Conservation (phyloP, 768 basidiomycete species). For the Lactarius indigo region DNA sequence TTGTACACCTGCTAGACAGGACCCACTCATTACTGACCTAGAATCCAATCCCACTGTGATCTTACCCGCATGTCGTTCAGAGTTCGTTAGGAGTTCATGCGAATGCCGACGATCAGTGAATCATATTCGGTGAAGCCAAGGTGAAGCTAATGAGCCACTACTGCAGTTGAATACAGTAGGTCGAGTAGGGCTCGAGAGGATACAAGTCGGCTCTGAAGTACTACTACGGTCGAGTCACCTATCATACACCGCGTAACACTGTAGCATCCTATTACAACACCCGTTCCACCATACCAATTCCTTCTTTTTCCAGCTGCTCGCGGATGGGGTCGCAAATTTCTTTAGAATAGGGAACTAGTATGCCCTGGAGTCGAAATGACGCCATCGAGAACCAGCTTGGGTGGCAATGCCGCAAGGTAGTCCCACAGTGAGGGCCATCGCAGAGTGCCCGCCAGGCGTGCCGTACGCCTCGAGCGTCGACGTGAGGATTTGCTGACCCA, state of each 20-base stretch:
- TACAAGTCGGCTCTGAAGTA: too few species aligned
- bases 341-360: constrained; percentile 83
- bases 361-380: constrained; percentile 70
- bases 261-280: constrained; percentile 48
- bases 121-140: too few species aligned
- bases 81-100: too few species aligned
- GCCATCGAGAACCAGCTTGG: constrained; percentile 90
- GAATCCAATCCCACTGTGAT: not conserved
- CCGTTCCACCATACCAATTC: constrained; percentile 68
- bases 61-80: too few species aligned
- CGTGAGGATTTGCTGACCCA: constrained; percentile 70
- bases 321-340: constrained; percentile 78
- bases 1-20: not conserved
- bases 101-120: too few species aligned
- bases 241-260: too few species aligned
- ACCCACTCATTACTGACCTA: not conserved
- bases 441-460: constrained; percentile 69
- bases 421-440: constrained; percentile 92
- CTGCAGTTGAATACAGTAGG: too few species aligned
- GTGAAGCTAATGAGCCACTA: too few species aligned
- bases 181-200: too few species aligned
- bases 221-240: too few species aligned
- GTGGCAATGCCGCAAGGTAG: constrained; percentile 92
- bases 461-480: constrained; percentile 92
- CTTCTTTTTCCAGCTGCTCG: constrained; percentile 64